A percentile compares a stretch with the other conserved stretches of the same genome.
phyloP scores from a whole-genome alignment of 768 basidiomycete genomes.

The Lenzites betulinus region DNA sequence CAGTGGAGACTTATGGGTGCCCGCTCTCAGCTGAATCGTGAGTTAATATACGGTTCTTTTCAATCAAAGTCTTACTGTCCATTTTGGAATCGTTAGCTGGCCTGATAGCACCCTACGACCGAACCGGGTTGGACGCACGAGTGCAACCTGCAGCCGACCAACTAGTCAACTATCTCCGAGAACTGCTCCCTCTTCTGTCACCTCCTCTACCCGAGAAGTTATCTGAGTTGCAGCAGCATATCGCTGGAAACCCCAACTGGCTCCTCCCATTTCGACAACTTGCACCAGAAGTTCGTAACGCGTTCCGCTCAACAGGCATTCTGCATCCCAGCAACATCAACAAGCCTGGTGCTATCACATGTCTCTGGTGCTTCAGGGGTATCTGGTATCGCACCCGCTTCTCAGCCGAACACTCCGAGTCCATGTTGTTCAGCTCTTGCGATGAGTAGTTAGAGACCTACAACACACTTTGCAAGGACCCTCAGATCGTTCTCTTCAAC shows the following conservation, averaged over 20 bases:
- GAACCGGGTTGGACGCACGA: too few species aligned
- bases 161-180: too few species aligned
- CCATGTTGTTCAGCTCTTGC: not conserved
- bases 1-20: too few species aligned
- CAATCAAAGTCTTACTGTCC: too few species aligned
- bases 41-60: too few species aligned
- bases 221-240: too few species aligned
- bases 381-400: not conserved
- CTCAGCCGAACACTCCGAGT: not conserved
- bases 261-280: not conserved
- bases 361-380: not conserved
- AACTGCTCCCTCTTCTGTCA: too few species aligned
- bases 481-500: not conserved
- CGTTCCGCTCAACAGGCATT: not conserved
- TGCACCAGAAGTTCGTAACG: not conserved
- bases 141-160: too few species aligned
- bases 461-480: not conserved
- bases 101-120: too few species aligned
- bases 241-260: not conserved
- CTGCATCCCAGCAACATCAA: not conserved
- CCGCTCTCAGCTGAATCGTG: too few species aligned
- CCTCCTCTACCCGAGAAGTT: too few species aligned
- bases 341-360: not conserved
- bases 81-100: too few species aligned
- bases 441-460: not conserved